phyloP scores from a whole-genome alignment of 2,329 filamentous ascomycete genomes.

The Penicillium sp. region DNA sequence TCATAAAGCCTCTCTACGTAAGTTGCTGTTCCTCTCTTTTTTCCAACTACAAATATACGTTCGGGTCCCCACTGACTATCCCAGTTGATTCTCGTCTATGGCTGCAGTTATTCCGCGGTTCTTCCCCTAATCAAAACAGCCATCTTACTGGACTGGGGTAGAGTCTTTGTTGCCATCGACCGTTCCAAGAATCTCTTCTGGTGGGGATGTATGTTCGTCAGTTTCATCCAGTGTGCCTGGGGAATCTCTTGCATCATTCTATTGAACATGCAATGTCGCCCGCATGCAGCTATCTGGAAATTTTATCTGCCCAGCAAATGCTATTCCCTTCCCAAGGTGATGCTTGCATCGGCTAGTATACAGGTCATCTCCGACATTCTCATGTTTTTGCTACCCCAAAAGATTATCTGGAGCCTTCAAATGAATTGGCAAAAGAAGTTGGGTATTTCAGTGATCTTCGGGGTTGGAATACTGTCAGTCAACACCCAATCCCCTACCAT shows the following conservation, averaged over 20 bases:
- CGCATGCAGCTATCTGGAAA: constrained; percentile 38
- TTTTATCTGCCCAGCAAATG: constrained; percentile 36
- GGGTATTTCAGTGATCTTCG: constrained; percentile 37
- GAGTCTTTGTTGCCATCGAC: constrained; percentile 35
- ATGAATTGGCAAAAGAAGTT: constrained; percentile 33
- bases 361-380: constrained; percentile 36
- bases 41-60: not conserved
- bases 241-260: constrained; percentile 32
- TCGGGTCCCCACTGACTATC: not conserved
- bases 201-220: constrained; percentile 36
- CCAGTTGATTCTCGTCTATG: constrained; percentile 37
- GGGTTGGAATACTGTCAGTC: constrained; percentile 37
- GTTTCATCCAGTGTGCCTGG: constrained; percentile 33
- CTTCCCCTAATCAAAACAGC: constrained; percentile 45
- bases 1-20: constrained; percentile 19
- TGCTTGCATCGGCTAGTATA: constrained; percentile 33
- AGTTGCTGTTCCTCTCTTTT: not conserved
- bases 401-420: constrained; percentile 37
- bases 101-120: constrained; percentile 39
- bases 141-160: constrained; percentile 49
- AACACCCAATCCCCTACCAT: not conserved
- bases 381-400: constrained; percentile 39
- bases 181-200: constrained; percentile 35
- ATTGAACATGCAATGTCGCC: constrained; percentile 39
- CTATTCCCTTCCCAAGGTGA: constrained; percentile 28